Base-by-base conservation (phyloP, 129 eudicot species). In the Lonicera japonica region DNA sequence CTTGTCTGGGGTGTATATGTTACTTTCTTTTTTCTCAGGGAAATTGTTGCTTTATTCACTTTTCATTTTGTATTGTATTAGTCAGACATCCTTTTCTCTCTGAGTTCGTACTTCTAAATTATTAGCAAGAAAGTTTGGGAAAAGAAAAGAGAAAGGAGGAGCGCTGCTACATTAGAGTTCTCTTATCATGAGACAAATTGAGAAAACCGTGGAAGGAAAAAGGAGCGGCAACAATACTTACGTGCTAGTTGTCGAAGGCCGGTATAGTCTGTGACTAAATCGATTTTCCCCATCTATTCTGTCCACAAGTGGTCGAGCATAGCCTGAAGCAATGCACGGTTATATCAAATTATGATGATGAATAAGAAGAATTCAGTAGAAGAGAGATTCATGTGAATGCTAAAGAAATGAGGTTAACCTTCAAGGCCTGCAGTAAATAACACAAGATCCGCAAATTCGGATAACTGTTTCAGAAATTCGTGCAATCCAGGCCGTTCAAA, bases 361-460 rank as follows among this genome's bases (percentile, higher is more conserved):
- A 60, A 23, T n/a, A 65, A 58, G 58, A 19, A 47, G 24, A 24
- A 41, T 22, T 52, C 63, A 43, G 22, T 34, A 38, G 16, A 43
- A 39, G 13, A 66, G 10, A 61, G 34, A 60, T 22, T 20, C 61
- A 66, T 56, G 67, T 16, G 53, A 60, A 63, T 45, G 34, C 69
- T 12, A 59, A 56, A 55, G 58, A 14, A 12, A 60, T 19, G 25
- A 52, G n/a, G 53, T 63, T 52, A 74, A 92, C 99, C 99, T 94
- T 94, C 99, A 74, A 94, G 99, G 56, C 96, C 99, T 16, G 99
- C 99, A 16, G 99, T 94, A 76, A 94, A 94, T 62, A 94, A 71
- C 54, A 94, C 94, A 47, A 94, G 87, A 75, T 88, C 92, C 23
- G 99, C 96, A 83, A 88, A 94, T 77, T 85, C 77, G 74, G 84